Evolutionary conservation across 2,329 filamentous ascomycete genomes (phyloP).

Genomic region (Geosmithia putterillii): DNA sequence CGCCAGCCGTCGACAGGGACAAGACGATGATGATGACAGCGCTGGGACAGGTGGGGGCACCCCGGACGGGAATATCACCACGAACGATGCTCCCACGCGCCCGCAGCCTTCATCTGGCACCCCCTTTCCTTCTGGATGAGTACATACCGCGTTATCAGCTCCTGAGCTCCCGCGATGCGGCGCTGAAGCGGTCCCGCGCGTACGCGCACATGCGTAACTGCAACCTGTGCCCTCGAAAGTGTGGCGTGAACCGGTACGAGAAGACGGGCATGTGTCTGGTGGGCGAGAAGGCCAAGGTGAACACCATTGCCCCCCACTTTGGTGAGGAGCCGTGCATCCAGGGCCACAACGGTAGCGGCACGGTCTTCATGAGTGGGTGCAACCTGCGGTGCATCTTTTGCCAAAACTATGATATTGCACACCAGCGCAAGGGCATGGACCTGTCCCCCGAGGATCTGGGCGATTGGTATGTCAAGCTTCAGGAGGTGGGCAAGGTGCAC

Average conservation of each 20-base stretch:
- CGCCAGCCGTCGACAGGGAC: not conserved
- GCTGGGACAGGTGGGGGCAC: not conserved
- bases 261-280: slow-evolving; percentile 69
- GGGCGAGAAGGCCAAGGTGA: slow-evolving; percentile 65
- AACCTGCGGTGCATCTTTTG: slow-evolving; percentile 67
- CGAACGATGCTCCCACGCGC: too few species aligned
- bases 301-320: slow-evolving; percentile 76
- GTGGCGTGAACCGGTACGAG: slow-evolving; percentile 71
- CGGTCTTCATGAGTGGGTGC: slow-evolving; percentile 70
- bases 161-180: slow-evolving; percentile 53
- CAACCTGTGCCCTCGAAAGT: slow-evolving; percentile 68
- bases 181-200: slow-evolving; percentile 61
- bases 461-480: slow-evolving; percentile 74
- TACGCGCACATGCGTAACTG: slow-evolving; percentile 68
- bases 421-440: slow-evolving; percentile 70
- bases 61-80: not conserved
- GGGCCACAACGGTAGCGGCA: slow-evolving; percentile 67
- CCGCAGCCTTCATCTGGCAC: slow-evolving; percentile 37
- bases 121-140: slow-evolving; percentile 59
- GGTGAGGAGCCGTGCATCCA: slow-evolving; percentile 78
- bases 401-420: slow-evolving; percentile 75
- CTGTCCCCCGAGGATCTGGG: slow-evolving; percentile 67
- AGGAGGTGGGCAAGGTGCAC: slow-evolving; percentile 69
- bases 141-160: slow-evolving; percentile 63
- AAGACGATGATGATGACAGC: not conserved